phyloP scores from a whole-genome alignment of 2,329 filamentous ascomycete genomes.

The Neopestalotiopsis sp. region DNA sequence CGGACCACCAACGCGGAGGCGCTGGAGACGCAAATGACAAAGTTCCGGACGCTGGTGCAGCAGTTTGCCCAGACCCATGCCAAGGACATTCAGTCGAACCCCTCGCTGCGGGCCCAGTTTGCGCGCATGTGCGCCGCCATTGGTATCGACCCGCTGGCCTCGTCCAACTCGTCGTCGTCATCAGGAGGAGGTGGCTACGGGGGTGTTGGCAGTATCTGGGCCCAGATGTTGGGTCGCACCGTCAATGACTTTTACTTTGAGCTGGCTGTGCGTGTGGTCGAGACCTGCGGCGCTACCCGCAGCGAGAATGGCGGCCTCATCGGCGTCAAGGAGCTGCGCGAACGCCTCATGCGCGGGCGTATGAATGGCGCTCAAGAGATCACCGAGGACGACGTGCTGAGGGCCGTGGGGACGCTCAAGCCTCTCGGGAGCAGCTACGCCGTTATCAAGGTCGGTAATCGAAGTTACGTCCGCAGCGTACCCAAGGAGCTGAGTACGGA shows the following conservation, averaged over 20 bases:
- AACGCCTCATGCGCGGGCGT: conserved; percentile 74
- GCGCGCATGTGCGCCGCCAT: conserved; percentile 98
- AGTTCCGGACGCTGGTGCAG: conserved; percentile 94
- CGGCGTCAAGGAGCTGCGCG: conserved; percentile 79
- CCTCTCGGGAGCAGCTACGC: conserved; percentile 89
- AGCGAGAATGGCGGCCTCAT: conserved; percentile 93
- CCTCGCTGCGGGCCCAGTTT: conserved; percentile 94
- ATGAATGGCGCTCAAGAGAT: conserved; percentile 81
- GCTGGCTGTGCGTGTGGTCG: conserved; percentile 92
- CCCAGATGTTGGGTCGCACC: conserved; percentile 85
- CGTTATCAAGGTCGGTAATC: conserved; percentile 81
- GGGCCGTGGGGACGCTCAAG: conserved; percentile 84
- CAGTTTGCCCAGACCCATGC: conserved; percentile 95
- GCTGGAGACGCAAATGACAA: conserved; percentile 89
- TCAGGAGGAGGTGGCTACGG: conserved; percentile 56
- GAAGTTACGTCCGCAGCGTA: conserved; percentile 87
- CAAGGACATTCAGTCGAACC: conserved; percentile 94
- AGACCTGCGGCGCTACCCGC: conserved; percentile 85
- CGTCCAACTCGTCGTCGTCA: conserved; percentile 63
- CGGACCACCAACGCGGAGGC: conserved; percentile 83
- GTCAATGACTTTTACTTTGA: conserved; percentile 99
- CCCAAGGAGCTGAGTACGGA: conserved; percentile 96
- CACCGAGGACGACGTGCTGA: conserved; percentile 89
- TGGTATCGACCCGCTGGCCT: conserved; percentile 92
- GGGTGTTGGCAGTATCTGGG: conserved; percentile 78